Evolutionary conservation across 1,284 basidiomycete genomes (phyloP), one percentile per base, ranked within the genome.

Genomic region (Rhodotorula sp.): DNA sequence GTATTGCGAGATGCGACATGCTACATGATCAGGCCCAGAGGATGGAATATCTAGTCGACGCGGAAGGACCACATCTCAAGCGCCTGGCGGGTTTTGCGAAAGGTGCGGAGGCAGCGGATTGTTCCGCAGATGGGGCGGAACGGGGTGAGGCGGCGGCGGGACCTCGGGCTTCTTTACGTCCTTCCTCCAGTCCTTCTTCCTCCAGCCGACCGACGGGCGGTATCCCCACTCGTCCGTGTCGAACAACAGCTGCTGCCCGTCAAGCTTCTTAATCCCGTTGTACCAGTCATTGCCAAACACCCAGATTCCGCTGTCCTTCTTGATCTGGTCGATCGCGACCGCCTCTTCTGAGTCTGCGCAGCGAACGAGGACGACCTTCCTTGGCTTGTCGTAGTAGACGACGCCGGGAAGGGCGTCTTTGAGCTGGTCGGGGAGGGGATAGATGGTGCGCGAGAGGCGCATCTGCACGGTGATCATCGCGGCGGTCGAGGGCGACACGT

Each of bases 231-330:
- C 49, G 24, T 27, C 22, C 24, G n/a, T 51, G 27, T 51, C 49
- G 13, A 51, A 27, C 20, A 51, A 11, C 49, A 51, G 11, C 49
- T 27, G 24, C 22, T 51, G n/a, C 8, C 49, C 52, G 24, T 27
- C 44, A 22, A 27, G 5, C 30, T 54, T 27, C 60, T 30, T 56
- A 10, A 84, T 79, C n/a, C 83, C 88, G 75, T 86, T 86, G 86
- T 86, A 88, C 85, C 86, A 89, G 51, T 83, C 82, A 57, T 77
- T 80, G 8, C 84, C 84, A 30, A 75, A 73, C 66, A 86, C 76
- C 68, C 83, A 79, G 64, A 82, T 80, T 51, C 81, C 85, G 6
- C 85, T 86, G 70, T 87, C 86, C 72, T 85, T 83, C 78, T 88
- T 87, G 15, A 90, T 82, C 70, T 80, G 77, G 1, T 79, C 79